Evolutionary conservation across 2,329 filamentous ascomycete species (phyloP).

Genomic region (Septoria petroselini): DNA sequence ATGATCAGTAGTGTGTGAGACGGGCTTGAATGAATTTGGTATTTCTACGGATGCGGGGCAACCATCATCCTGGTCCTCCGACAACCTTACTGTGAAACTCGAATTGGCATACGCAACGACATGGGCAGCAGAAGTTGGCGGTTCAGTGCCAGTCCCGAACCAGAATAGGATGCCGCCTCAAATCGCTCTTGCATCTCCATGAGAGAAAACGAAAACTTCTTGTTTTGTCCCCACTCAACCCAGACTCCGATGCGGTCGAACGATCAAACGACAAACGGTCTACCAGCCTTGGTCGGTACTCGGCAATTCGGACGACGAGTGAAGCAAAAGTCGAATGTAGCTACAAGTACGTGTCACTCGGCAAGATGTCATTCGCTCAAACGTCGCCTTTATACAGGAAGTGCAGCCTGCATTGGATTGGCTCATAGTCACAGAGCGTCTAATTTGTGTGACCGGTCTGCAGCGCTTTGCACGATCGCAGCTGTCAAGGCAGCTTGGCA

Average conservation of each 20-base stretch:
- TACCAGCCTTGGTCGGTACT: no score
- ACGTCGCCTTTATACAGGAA: neutral
- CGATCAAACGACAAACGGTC: no score
- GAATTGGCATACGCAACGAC: neutral
- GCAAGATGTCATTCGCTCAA: conserved; percentile 6
- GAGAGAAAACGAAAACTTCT: no score
- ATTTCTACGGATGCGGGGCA: no score
- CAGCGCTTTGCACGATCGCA: conserved; percentile 3
- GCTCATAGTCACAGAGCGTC: neutral
- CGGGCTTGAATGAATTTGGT: no score
- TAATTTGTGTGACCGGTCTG: neutral
- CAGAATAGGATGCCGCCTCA: no score
- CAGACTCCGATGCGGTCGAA: neutral
- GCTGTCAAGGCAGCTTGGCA: conserved; percentile 2
- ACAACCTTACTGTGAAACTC: neutral
- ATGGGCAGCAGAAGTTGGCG: neutral
- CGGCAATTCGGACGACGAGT: no score
- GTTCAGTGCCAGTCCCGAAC: no score
- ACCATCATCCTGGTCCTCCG: neutral
- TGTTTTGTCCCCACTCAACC: conserved; percentile 1
- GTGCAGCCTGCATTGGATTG: no score
- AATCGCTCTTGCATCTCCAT: no score
- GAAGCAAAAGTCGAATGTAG: neutral
- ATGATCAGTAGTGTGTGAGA: no score
- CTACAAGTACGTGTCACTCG: neutral